Conservation (phyloP, 192 early-diverging fungal genomes). For the Fimicolochytrium jonesii region DNA sequence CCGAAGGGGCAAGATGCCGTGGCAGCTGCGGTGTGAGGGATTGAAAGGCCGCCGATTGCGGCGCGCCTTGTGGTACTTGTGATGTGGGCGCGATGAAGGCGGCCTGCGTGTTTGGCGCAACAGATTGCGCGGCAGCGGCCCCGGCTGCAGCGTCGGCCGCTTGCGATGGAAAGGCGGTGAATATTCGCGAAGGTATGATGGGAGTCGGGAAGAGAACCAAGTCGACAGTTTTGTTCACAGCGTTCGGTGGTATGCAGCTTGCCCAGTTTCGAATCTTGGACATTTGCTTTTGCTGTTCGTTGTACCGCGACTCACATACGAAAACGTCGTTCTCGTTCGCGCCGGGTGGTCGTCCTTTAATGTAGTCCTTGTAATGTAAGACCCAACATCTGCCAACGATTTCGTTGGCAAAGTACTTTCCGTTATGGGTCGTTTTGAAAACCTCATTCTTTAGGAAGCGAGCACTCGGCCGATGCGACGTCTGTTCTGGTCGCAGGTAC, state of each 20-base stretch:
- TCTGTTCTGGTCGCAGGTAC: conserved; percentile 68
- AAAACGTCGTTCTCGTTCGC: conserved; percentile 44
- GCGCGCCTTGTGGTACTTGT: no score
- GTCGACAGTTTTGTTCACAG: conserved; percentile 15
- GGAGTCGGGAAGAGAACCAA: conserved; percentile 27
- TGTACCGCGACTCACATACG: conserved; percentile 64
- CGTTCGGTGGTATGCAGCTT: conserved; percentile 46
- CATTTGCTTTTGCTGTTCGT: conserved; percentile 47
- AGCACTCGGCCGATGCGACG: conserved; percentile 49
- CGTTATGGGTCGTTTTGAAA: conserved; percentile 54
- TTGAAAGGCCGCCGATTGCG: no score
- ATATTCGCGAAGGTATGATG: conserved; percentile 11
- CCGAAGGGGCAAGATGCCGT: no score
- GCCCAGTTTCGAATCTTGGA: conserved; percentile 66
- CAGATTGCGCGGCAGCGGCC: no score
- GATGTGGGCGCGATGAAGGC: no score
- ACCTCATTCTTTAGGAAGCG: conserved; percentile 65
- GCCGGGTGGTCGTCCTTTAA: conserved; percentile 48
- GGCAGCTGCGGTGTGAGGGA: no score
- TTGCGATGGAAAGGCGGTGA: background rate
- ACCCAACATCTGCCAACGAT: conserved; percentile 63
- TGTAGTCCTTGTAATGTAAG: conserved; percentile 53
- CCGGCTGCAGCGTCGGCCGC: no score
- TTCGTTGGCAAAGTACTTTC: conserved; percentile 47
- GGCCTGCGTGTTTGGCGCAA: no score